phyloP scores from a whole-genome alignment of 257 asterid species.

The Handroanthus guayacan region DNA sequence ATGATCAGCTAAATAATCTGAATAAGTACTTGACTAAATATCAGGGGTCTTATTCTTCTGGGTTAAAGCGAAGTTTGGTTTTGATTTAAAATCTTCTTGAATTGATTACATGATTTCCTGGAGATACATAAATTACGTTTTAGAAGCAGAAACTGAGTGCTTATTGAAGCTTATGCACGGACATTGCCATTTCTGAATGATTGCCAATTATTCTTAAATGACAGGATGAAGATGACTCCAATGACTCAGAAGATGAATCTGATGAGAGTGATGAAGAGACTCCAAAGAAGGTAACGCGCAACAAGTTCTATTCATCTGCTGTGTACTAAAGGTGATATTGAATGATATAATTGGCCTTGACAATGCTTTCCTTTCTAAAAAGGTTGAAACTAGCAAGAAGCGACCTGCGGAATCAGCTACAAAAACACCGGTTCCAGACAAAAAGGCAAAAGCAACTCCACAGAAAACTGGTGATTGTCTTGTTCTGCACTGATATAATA shows the following conservation, averaged over 20 bases:
- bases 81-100: neutral
- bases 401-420: constrained; percentile 53
- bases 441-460: constrained; percentile 75
- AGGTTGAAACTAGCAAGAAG: constrained; percentile 69
- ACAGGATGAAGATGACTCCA: constrained; percentile 51
- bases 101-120: neutral
- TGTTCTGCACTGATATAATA: neutral
- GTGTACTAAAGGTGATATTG: neutral
- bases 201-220: neutral
- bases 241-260: constrained; percentile 56
- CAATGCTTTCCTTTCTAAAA: neutral
- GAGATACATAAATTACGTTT: neutral
- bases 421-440: constrained; percentile 62
- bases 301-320: neutral
- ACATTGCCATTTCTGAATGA: neutral
- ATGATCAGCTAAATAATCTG: too few relatives aligned
- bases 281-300: constrained; percentile 59
- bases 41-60: neutral
- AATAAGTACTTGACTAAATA: neutral
- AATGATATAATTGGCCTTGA: neutral
- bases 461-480: constrained; percentile 63
- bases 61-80: neutral
- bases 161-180: neutral
- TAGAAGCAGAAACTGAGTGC: neutral
- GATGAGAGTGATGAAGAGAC: constrained; percentile 71